A percentile compares a stretch with the other conserved stretches of the same genome.
These are phyloP conservation scores for Pseudogymnoascus sp. DNA, from an alignment of 2,329 filamentous ascomycete species.

Conservation along the genomic window DNA sequence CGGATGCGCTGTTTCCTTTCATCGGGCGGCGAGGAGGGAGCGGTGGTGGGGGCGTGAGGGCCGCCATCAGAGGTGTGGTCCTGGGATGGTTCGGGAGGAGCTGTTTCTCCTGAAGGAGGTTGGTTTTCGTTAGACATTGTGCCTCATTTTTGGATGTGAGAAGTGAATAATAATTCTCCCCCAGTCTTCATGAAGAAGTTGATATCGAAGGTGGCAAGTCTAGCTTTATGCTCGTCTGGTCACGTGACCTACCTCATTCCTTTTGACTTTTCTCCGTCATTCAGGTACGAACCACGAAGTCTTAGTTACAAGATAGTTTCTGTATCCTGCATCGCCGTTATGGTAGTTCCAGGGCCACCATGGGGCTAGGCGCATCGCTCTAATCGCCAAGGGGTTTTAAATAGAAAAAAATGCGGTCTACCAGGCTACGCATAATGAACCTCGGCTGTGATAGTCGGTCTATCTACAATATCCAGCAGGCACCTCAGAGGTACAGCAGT, in stretches of 20 bases:
- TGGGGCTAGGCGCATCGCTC: background rate
- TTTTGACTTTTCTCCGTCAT: background rate
- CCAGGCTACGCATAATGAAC: background rate
- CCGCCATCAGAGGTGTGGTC: conserved; percentile 14
- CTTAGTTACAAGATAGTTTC: background rate
- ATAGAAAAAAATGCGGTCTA: background rate
- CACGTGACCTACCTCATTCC: background rate
- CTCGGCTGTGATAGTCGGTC: background rate
- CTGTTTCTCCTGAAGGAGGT: background rate
- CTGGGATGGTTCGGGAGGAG: background rate
- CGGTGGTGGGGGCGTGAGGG: conserved; percentile 17
- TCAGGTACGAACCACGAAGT: background rate
- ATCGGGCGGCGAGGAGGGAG: background rate
- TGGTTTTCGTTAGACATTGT: background rate
- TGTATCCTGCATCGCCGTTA: background rate
- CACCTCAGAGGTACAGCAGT: background rate
- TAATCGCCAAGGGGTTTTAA: background rate
- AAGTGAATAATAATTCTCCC: background rate
- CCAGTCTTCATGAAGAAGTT: background rate
- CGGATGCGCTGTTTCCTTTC: conserved; percentile 16
- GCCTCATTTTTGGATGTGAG: background rate
- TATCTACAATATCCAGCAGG: background rate
- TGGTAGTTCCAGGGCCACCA: background rate
- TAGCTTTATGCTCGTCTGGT: background rate
- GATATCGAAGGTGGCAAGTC: background rate